Base-by-base conservation (phyloP, 495 filamentous ascomycete genomes). In the Talaromyces ruber region DNA sequence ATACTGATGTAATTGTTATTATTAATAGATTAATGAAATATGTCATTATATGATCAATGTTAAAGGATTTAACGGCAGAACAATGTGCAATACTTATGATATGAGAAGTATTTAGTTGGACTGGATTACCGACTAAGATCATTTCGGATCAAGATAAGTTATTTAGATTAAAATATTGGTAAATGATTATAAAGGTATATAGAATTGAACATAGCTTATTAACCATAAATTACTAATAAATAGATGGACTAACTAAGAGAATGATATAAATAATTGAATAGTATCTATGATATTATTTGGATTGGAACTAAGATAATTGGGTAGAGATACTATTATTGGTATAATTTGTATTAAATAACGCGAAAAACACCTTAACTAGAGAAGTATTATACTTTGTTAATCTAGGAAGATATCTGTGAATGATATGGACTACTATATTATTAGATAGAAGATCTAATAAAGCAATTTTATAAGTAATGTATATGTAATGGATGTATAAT, bases 111-210 rank as follows among this genome's bases (percentile, higher is more conserved):
- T 39, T 64, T 45, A 45, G 25, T 25, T 34, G 43, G 9, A 43
- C 55, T 21, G 22, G 59, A 55, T 21, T 62, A 53, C 59, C 56
- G 47, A 37, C 45, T 9, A 43, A 47, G 29, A 58, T 64, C 6
- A 28, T 62, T 8, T 62, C 45, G 0, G 30, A 64, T 29, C 6
- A 51, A 64, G 63, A 64, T 51, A 62, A 62, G 25, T 45, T 64
- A 28, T 64, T 64, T 61, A 62, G n/a, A 57, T 62, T 32, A 22
- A 61, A 62, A 50, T 58, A 56, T 22, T 64, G 57, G 30, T 29
- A 60, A 30, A 50, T 29, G n/a, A 43, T 60, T 24, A 50, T 11
- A 4, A 60, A 55, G 16, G 16, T 28, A 55, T 55, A 29, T 55
- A 55, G 22, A 55, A 55, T 55, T 26, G 6, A 55, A 28, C 14